Evolutionary conservation across 192 early-diverging fungal genomes (phyloP).

Genomic region (Coemansia sp.): DNA sequence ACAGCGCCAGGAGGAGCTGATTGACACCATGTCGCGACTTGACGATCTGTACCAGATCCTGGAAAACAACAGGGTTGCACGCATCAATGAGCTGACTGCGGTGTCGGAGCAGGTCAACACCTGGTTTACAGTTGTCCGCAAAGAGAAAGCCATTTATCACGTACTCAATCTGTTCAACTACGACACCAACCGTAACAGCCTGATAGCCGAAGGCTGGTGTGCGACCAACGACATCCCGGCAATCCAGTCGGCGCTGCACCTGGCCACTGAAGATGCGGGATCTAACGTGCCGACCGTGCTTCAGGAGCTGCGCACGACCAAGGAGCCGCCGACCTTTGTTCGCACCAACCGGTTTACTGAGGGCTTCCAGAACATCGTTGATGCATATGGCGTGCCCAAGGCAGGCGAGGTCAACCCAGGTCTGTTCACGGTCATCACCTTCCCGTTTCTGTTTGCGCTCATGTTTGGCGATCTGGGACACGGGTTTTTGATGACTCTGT

Average conservation of each 20-base stretch:
- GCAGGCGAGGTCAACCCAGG: constrained; percentile 99
- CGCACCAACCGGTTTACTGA: constrained; percentile 94
- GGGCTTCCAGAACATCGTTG: constrained; percentile 97
- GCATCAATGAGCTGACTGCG: constrained; percentile 78
- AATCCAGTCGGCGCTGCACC: constrained; percentile 80
- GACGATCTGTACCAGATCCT: constrained; percentile 86
- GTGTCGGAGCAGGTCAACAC: constrained; percentile 83
- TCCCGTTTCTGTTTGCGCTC: constrained; percentile 99
- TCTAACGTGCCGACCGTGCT: constrained; percentile 86
- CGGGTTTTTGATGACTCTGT: constrained; percentile 81
- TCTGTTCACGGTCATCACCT: constrained; percentile 93
- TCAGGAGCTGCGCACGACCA: constrained; percentile 79
- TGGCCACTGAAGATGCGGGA: constrained; percentile 84
- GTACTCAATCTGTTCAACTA: constrained; percentile 96
- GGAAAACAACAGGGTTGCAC: constrained; percentile 80
- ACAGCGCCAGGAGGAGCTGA: constrained; percentile 78
- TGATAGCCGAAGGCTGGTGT: constrained; percentile 99
- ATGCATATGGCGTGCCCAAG: constrained; percentile 94
- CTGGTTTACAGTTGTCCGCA: constrained; percentile 90
- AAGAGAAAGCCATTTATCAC: constrained; percentile 98
- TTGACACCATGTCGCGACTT: constrained; percentile 79
- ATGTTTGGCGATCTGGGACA: constrained; percentile 99
- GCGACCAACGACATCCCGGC: constrained; percentile 81
- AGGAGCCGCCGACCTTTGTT: constrained; percentile 92
- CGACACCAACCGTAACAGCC: constrained; percentile 86